These are phyloP conservation scores for Wickerhamia fluorescens DNA, from an alignment of 805 yeast genomes.

Conservation along the genomic window DNA sequence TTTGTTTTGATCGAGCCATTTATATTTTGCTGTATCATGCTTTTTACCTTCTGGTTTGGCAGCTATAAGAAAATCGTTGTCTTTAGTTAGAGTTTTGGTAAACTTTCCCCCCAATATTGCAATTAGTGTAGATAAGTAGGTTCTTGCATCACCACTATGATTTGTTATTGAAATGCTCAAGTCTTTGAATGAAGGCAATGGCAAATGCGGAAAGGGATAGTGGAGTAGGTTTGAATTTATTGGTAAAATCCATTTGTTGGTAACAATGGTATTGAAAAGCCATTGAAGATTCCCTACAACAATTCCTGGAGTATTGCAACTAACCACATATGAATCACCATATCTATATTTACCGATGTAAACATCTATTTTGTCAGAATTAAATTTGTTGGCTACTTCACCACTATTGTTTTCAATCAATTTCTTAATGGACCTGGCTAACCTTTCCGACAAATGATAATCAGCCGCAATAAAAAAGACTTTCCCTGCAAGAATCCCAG, in stretches of 20 bases:
- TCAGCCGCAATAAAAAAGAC: conserved; percentile 49
- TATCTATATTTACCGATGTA: conserved; percentile 58
- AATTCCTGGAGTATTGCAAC: conserved; percentile 32
- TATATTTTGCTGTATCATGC: conserved; percentile 55
- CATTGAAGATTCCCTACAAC: conserved; percentile 66
- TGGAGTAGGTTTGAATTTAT: conserved; percentile 49
- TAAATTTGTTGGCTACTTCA: conserved; percentile 20
- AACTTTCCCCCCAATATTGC: conserved; percentile 69
- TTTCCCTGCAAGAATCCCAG: conserved; percentile 41
- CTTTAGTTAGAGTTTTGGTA: conserved; percentile 55
- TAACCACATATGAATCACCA: conserved; percentile 47
- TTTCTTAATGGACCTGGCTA: conserved; percentile 30
- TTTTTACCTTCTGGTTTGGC: conserved; percentile 67
- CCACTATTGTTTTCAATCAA: conserved; percentile 56
- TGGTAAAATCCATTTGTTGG: conserved; percentile 52
- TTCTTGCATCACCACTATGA: conserved; percentile 79
- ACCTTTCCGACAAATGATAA: conserved; percentile 42
- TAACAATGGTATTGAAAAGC: conserved; percentile 62
- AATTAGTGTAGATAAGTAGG: conserved; percentile 58
- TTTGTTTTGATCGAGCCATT: conserved; percentile 44
- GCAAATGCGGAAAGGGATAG: conserved; percentile 54
- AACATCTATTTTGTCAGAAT: conserved; percentile 19
- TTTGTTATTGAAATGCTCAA: conserved; percentile 64
- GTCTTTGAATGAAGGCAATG: conserved; percentile 48
- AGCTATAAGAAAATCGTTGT: conserved; percentile 67